A percentile compares a stretch with the other conserved stretches of the same genome.
phyloP scores from a whole-genome alignment of 352 stramenopile genomes.

The Blastocystis sp. region DNA sequence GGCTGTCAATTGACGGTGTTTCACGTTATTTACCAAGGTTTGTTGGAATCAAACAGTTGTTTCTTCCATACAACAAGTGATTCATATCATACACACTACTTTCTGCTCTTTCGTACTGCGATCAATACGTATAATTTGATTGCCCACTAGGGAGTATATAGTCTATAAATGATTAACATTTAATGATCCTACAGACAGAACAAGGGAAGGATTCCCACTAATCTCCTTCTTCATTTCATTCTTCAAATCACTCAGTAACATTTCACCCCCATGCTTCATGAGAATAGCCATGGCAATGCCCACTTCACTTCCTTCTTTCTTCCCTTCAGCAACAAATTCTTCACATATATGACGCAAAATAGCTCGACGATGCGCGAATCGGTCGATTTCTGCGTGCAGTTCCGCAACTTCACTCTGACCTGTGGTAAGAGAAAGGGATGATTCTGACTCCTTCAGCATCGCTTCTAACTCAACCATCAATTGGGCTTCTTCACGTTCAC shows the following conservation, averaged over 20 bases:
- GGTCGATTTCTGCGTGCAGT: not conserved
- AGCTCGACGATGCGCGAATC: not conserved
- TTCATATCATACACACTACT: conserved; percentile 24
- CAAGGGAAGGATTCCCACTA: not conserved
- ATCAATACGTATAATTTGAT: conserved; percentile 53
- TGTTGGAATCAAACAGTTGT: not conserved
- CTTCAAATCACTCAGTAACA: conserved; percentile 26
- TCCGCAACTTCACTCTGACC: not conserved
- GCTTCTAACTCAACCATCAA: conserved; percentile 39
- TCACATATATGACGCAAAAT: conserved; percentile 22
- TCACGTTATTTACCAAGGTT: not conserved
- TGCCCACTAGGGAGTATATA: conserved; percentile 34
- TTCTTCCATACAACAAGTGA: not conserved
- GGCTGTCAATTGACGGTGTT: not conserved
- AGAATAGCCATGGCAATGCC: conserved; percentile 16
- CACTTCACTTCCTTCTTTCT: not conserved
- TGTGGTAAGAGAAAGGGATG: conserved; percentile 15
- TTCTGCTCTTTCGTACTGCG: conserved; percentile 2
- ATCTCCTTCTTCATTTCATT: conserved; percentile 50
- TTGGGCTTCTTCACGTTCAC: conserved; percentile 19
- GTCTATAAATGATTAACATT: not conserved
- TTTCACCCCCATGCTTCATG: not conserved
- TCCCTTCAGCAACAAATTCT: conserved; percentile 15
- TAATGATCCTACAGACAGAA: not conserved
- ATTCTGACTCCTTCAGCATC: conserved; percentile 23